phyloP scores from a whole-genome alignment of 495 filamentous ascomycete species.

The Penicillium taxi region DNA sequence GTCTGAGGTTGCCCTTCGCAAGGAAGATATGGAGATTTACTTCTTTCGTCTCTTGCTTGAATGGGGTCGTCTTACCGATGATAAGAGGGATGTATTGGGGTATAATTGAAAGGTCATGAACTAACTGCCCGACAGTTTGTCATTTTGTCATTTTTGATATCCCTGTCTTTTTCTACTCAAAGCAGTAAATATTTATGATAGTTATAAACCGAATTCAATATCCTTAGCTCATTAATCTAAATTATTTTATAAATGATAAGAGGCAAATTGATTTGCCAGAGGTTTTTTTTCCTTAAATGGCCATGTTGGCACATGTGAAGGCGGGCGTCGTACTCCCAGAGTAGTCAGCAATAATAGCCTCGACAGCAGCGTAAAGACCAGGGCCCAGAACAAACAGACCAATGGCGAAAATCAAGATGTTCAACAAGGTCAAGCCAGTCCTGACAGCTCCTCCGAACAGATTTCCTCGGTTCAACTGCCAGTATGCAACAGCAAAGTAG shows the following conservation, averaged over 20 bases:
- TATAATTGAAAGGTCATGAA: too few species aligned
- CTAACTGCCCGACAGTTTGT: too few species aligned
- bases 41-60: constrained; percentile 71
- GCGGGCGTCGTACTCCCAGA: constrained; percentile 30
- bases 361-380: constrained; percentile 44
- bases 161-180: too few species aligned
- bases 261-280: neutral
- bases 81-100: constrained; percentile 50
- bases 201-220: too few species aligned
- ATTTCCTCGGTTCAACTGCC: constrained; percentile 34
- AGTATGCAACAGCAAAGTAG: constrained; percentile 44
- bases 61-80: constrained; percentile 60
- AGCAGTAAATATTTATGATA: too few species aligned
- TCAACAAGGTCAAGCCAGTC: constrained; percentile 33
- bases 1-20: constrained; percentile 56
- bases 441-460: constrained; percentile 21
- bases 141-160: too few species aligned
- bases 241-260: too few species aligned
- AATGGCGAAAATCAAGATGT: constrained; percentile 31
- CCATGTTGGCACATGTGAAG: constrained; percentile 41
- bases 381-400: constrained; percentile 46
- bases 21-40: constrained; percentile 79
- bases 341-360: constrained; percentile 46
- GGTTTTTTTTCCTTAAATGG: constrained; percentile 19
- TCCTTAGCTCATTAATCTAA: too few species aligned